Conservation (phyloP, 495 filamentous ascomycete genomes). For the Aspergillus carlsbadensis region DNA sequence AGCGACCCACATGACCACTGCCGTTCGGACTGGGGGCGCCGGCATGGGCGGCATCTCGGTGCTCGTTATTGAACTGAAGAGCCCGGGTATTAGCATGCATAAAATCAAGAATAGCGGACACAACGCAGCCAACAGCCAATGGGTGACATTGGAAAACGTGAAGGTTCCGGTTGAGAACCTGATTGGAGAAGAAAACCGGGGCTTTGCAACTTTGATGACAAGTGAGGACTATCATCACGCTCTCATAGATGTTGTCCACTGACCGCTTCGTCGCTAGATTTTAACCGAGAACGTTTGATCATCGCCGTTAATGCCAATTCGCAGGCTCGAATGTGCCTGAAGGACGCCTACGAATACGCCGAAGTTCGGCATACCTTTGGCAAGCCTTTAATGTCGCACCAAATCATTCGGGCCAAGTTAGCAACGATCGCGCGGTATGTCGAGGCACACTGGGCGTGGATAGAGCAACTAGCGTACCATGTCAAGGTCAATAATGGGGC, state of each 20-base stretch:
- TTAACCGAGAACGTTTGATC: slow-evolving; percentile 4
- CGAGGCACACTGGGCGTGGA: slow-evolving; percentile 5
- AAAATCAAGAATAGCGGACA: slow-evolving; percentile 3
- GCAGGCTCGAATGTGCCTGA: background rate
- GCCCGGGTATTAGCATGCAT: background rate
- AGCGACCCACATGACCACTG: background rate
- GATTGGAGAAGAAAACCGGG: slow-evolving; percentile 6
- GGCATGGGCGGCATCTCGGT: background rate
- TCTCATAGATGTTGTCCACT: no score
- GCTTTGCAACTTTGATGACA: background rate
- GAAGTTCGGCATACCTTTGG: background rate
- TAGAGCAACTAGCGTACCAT: slow-evolving; percentile 9
- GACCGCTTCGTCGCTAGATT: no score
- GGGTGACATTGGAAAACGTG: slow-evolving; percentile 1
- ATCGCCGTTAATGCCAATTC: background rate
- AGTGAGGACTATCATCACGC: background rate
- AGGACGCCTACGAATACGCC: background rate
- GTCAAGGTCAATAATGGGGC: slow-evolving; percentile 1
- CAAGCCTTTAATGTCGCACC: background rate
- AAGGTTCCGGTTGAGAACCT: slow-evolving; percentile 8
- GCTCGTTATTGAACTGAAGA: background rate
- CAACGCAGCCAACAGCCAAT: background rate
- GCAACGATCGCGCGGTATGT: background rate
- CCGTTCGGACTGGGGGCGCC: slow-evolving; percentile 3
- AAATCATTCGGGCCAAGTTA: slow-evolving; percentile 1